These are phyloP conservation scores for Fusarium musae DNA, from an alignment of 2,329 filamentous ascomycete species.

Conservation along the genomic window DNA sequence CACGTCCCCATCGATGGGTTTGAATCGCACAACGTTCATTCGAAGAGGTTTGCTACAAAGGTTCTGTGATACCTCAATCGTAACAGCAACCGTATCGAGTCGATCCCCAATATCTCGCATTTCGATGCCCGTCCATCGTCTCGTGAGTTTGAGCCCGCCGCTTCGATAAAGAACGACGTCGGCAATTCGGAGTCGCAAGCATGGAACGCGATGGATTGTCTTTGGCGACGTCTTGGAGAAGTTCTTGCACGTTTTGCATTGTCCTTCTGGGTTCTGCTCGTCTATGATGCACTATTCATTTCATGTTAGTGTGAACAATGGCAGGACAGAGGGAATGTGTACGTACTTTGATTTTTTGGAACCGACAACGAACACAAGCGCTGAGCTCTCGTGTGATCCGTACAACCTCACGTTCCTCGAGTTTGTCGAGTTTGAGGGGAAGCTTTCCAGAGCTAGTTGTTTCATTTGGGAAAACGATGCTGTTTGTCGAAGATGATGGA, in stretches of 20 bases:
- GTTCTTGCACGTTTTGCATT: conserved; percentile 55
- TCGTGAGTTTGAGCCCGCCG: conserved; percentile 57
- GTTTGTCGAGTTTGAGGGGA: background rate
- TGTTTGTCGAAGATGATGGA: background rate
- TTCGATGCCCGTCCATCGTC: conserved; percentile 54
- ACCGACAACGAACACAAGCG: conserved; percentile 37
- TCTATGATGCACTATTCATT: conserved; percentile 52
- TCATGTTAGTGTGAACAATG: conserved; percentile 2
- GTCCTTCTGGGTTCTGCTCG: conserved; percentile 43
- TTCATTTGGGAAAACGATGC: background rate
- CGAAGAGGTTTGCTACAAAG: conserved; percentile 51
- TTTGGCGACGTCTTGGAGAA: conserved; percentile 57
- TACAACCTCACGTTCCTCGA: background rate
- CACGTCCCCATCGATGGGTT: conserved; percentile 51
- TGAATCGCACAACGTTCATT: conserved; percentile 56
- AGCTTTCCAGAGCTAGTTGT: background rate
- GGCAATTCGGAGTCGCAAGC: conserved; percentile 57
- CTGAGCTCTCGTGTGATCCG: conserved; percentile 1
- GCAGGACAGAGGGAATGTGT: background rate
- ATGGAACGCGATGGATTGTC: conserved; percentile 58
- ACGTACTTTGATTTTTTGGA: conserved; percentile 41
- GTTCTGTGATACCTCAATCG: conserved; percentile 54
- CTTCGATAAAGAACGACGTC: conserved; percentile 55
- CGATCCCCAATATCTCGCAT: conserved; percentile 56
- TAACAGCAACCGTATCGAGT: conserved; percentile 39